Evolutionary conservation across 805 yeast species (phyloP), one percentile per base, ranked within the genome.

Genomic region (Gaillardinia entomophila): DNA sequence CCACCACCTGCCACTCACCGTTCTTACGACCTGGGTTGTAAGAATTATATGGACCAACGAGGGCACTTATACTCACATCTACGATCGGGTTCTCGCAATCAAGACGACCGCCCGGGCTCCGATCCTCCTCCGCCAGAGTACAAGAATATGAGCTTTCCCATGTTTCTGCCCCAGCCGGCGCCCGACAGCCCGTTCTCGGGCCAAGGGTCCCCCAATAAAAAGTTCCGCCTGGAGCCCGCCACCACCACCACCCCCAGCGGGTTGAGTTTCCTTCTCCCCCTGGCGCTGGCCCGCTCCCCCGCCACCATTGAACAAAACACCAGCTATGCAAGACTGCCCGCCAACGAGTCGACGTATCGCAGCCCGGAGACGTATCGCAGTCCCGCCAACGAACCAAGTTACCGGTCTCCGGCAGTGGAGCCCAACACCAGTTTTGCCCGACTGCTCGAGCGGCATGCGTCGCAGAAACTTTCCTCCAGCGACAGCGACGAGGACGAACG

Each of bases 401-500:
- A n/a, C n/a, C n/a, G n/a, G n/a, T n/a, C n/a, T n/a, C n/a, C n/a
- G n/a, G n/a, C n/a, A n/a, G n/a, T n/a, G n/a, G n/a, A n/a, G n/a
- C n/a, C n/a, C n/a, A n/a, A n/a, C n/a, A n/a, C n/a, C n/a, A n/a
- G n/a, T n/a, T n/a, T n/a, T n/a, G n/a, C n/a, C n/a, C n/a, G n/a
- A n/a, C n/a, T n/a, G n/a, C n/a, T n/a, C n/a, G n/a, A n/a, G n/a
- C n/a, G n/a, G n/a, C n/a, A n/a, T n/a, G n/a, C n/a, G n/a, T n/a
- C n/a, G n/a, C n/a, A n/a, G n/a, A n/a, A 27, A n/a, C 10, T 27
- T 6, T 6, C 8, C 13, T 23, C 18, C 12, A 24, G 26, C 30
- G 30, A 27, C 12, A 31, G 39, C 10, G 58, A 55, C 36, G 82
- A 75, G 46, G 84, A 78, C 46, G 60, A 71, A 26, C 61, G 67